These are phyloP conservation scores for Nitzschia sp. DNA, from an alignment of 108 stramenopile genomes.

Conservation along the genomic window DNA sequence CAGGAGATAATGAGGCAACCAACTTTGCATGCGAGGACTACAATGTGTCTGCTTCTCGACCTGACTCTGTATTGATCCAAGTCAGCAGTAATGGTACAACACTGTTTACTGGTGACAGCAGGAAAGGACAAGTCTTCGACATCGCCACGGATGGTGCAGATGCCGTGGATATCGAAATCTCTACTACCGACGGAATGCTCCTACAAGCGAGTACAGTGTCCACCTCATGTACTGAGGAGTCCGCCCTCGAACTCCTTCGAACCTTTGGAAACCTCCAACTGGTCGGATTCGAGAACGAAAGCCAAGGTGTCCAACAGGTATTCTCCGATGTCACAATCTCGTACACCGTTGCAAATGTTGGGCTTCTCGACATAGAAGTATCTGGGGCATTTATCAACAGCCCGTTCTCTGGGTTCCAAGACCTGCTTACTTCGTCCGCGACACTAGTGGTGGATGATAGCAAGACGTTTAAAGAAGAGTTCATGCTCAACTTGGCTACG, in stretches of 20 bases:
- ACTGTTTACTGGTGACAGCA: slow-evolving; percentile 19
- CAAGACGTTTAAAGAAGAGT: slow-evolving; percentile 5
- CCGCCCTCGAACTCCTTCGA: slow-evolving; percentile 19
- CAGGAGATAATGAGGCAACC: slow-evolving; percentile 22
- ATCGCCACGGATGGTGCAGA: neutral
- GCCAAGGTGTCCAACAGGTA: slow-evolving; percentile 18
- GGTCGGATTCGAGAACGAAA: slow-evolving; percentile 28
- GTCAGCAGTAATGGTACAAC: neutral
- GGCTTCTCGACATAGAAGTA: slow-evolving; percentile 7
- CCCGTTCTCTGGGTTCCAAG: slow-evolving; percentile 23
- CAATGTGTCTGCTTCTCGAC: slow-evolving; percentile 3
- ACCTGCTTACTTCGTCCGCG: neutral
- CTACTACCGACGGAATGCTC: neutral
- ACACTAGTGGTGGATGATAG: neutral
- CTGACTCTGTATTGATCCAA: slow-evolving; percentile 13
- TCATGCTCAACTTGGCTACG: slow-evolving; percentile 9
- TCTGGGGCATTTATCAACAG: slow-evolving; percentile 20
- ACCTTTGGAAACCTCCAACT: slow-evolving; percentile 36
- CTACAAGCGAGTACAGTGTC: slow-evolving; percentile 21
- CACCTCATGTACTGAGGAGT: slow-evolving; percentile 15
- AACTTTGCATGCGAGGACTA: slow-evolving; percentile 21
- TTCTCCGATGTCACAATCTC: slow-evolving; percentile 20
- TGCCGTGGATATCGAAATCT: slow-evolving; percentile 19
- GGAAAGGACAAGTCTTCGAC: slow-evolving; percentile 25
- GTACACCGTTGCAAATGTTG: slow-evolving; percentile 27